phyloP scores from a whole-genome alignment of 1,284 basidiomycete species.

The Microbotryomycetes sp. region DNA sequence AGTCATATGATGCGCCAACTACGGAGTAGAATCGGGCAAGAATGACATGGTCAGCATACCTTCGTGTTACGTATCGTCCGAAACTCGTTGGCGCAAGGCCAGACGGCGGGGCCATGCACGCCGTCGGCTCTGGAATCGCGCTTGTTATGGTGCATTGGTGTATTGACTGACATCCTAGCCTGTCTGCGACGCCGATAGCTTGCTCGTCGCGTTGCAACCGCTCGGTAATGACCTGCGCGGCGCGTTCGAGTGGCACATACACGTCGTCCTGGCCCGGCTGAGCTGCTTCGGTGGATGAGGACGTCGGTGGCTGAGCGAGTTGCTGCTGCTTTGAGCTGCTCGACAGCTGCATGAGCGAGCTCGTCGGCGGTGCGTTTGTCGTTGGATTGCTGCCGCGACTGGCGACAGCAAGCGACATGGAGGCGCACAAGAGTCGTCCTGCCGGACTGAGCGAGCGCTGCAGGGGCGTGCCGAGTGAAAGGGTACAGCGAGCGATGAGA shows the following conservation, averaged over 20 bases:
- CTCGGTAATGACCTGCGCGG: constrained; percentile 22
- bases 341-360: background rate
- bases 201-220: constrained; percentile 18
- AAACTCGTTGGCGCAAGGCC: background rate
- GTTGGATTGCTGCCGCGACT: background rate
- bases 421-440: no score
- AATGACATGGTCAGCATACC: background rate
- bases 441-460: no score
- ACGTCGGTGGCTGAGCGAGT: background rate
- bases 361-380: background rate
- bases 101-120: background rate
- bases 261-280: constrained; percentile 6
- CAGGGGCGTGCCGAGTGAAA: no score
- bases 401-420: background rate
- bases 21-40: background rate
- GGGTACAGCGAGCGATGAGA: no score
- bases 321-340: background rate
- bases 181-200: constrained; percentile 15
- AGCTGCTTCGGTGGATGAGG: background rate
- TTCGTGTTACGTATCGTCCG: background rate
- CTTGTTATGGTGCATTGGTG: background rate
- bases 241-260: constrained; percentile 15
- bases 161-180: constrained; percentile 14
- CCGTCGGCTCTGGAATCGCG: no score
- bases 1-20: constrained; percentile 41